Evolutionary conservation across 176 grass and related monocot genomes (phyloP).

Genomic region (Calamus simplicifolius): DNA sequence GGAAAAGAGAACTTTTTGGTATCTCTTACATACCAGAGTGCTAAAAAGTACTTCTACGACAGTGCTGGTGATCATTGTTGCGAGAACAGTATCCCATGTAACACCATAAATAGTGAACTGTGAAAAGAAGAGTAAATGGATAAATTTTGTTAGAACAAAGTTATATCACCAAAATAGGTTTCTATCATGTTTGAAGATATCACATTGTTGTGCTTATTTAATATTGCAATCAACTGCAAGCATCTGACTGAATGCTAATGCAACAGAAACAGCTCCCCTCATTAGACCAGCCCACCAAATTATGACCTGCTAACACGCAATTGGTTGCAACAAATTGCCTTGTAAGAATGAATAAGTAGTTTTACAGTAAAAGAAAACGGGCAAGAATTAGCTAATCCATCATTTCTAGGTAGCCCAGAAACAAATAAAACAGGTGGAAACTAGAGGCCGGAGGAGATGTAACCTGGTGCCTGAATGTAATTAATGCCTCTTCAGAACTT

Average conservation of each 20-base stretch:
- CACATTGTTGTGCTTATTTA: too few species aligned
- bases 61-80: slow-evolving; percentile 73
- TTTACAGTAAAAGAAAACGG: too few species aligned
- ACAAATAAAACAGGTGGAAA: not conserved
- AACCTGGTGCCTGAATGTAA: slow-evolving; percentile 91
- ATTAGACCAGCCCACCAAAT: slow-evolving; percentile 97
- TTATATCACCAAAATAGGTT: too few species aligned
- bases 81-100: slow-evolving; percentile 48
- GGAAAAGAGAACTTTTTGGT: too few species aligned
- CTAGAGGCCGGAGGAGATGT: not conserved
- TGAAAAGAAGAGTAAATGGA: not conserved
- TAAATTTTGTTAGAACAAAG: too few species aligned
- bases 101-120: slow-evolving; percentile 74
- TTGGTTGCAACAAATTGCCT: not conserved
- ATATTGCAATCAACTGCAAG: not conserved
- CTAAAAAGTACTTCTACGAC: slow-evolving; percentile 67
- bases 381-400: too few species aligned
- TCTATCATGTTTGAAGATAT: too few species aligned
- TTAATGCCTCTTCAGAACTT: slow-evolving; percentile 43
- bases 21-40: slow-evolving; percentile 40
- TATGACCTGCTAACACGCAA: slow-evolving; percentile 28
- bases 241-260: slow-evolving; percentile 79
- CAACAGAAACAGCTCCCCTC: slow-evolving; percentile 78
- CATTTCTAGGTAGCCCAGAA: too few species aligned
- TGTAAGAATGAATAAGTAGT: too few species aligned